These are phyloP conservation scores for Thelonectria olida DNA, from an alignment of 2,329 filamentous ascomycete species.

Conservation along the genomic window DNA sequence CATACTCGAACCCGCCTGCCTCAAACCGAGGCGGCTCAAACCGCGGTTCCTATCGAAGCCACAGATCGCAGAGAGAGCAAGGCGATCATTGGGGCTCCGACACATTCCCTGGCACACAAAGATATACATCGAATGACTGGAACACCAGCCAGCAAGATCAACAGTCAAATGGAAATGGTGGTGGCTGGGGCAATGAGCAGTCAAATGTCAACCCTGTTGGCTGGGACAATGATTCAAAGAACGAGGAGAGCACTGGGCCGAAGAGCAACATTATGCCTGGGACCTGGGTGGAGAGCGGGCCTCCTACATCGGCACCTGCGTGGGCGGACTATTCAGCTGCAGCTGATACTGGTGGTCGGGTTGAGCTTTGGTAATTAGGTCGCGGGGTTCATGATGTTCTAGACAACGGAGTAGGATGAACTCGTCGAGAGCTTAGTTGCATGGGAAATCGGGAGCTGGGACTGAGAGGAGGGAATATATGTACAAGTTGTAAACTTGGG, in stretches of 20 bases:
- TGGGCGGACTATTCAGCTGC: conserved; percentile 46
- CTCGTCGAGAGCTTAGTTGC: not conserved
- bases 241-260: not conserved
- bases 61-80: conserved; percentile 22
- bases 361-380: conserved; percentile 21
- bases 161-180: conserved; percentile 26
- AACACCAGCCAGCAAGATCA: conserved; percentile 15
- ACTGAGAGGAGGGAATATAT: no score
- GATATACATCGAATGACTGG: not conserved
- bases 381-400: not conserved
- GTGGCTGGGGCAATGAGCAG: conserved; percentile 22
- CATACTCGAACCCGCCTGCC: not conserved
- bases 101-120: conserved; percentile 15
- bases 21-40: not conserved
- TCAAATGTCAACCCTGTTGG: conserved; percentile 27
- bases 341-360: conserved; percentile 42
- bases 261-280: conserved; percentile 46
- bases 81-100: conserved; percentile 35
- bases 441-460: not conserved
- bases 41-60: conserved; percentile 30
- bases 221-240: conserved; percentile 12
- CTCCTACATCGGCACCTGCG: conserved; percentile 2
- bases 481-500: no score
- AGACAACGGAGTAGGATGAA: not conserved
- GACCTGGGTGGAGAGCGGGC: conserved; percentile 35